Evolutionary conservation across 2,329 filamentous ascomycete species (phyloP).

Genomic region (Sclerotinia subarctica): DNA sequence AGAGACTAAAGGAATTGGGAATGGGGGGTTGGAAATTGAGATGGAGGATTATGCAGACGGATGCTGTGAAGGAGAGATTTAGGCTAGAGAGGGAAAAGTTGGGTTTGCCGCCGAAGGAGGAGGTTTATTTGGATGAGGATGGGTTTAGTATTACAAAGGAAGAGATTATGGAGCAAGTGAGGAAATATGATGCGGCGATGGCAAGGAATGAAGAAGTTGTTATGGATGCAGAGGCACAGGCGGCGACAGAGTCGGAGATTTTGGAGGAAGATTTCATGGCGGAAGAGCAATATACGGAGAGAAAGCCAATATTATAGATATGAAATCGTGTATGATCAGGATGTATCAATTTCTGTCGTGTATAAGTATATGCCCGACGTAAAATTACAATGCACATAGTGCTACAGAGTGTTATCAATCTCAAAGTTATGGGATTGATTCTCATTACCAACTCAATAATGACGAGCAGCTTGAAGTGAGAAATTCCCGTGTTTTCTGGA

Average conservation of each 20-base stretch:
- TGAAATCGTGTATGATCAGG: constrained; percentile 17
- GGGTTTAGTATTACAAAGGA: constrained; percentile 39
- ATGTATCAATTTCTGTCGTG: constrained; percentile 20
- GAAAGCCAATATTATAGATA: constrained; percentile 30
- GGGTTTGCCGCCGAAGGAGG: constrained; percentile 56
- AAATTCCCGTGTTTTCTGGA: neutral
- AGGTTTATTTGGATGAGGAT: constrained; percentile 40
- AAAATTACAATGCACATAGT: neutral
- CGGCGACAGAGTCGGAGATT: constrained; percentile 40
- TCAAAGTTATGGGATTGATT: neutral
- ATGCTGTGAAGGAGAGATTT: constrained; percentile 63
- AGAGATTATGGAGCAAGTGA: constrained; percentile 39
- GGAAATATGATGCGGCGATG: constrained; percentile 46
- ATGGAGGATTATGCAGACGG: constrained; percentile 84
- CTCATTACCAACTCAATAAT: neutral
- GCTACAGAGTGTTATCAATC: neutral
- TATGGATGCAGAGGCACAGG: constrained; percentile 41
- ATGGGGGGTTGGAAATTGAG: constrained; percentile 86
- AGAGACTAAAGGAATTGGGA: constrained; percentile 79
- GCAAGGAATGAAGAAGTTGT: constrained; percentile 40
- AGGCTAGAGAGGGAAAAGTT: constrained; percentile 60
- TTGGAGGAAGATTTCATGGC: constrained; percentile 40
- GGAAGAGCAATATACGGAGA: constrained; percentile 39
- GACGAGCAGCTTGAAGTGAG: neutral
- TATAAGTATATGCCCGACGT: constrained; percentile 17